Evolutionary conservation across 768 basidiomycete species (phyloP), one percentile per base, ranked within the genome.

Genomic region (Amanita muscaria): DNA sequence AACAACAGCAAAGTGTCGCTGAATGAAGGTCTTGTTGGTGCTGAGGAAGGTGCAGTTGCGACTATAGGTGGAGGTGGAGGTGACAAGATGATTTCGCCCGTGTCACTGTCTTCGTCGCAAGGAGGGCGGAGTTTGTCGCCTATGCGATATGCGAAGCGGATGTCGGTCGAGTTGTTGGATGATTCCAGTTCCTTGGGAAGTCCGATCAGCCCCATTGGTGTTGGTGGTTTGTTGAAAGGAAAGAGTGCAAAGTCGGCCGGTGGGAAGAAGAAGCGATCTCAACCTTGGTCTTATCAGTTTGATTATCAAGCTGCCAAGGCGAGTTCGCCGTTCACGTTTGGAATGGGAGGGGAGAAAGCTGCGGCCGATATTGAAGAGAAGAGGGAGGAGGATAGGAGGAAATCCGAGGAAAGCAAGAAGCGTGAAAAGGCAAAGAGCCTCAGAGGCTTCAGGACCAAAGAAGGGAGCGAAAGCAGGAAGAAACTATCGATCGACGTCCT

Each of bases 281-380:
- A 58, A 45, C 57, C 57, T 2, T 33, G 57, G 49, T 58, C 57
- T 36, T 58, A 56, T 44, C 55, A 51, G 50, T 58, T 52, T 44
- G 47, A 48, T 30, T 58, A 49, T 43, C 35, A 44, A 19, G 50
- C 42, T 18, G 53, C 55, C 24, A 44, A 39, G 38, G 54, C 42
- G 10, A 46, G 44, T 21, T 52, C 51, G 18, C 51, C 51, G 15
- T 52, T 52, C 40, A 24, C 39, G 21, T 38, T 46, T 38, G 44
- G 16, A 25, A 35, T 19, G 35, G 29, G n/a, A 11, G 27, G 38
- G 34, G 36, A 30, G 22, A 10, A 32, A 2, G 21, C 24, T 36
- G 35, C 37, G 3, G 43, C 37, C 27, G 36, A 42, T 44, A 42
- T 37, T 22, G 31, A 38, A 33, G 41, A 49, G 43, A 51, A 50